phyloP scores from a whole-genome alignment of 441 rosid species.

The Erysimum cheiri region DNA sequence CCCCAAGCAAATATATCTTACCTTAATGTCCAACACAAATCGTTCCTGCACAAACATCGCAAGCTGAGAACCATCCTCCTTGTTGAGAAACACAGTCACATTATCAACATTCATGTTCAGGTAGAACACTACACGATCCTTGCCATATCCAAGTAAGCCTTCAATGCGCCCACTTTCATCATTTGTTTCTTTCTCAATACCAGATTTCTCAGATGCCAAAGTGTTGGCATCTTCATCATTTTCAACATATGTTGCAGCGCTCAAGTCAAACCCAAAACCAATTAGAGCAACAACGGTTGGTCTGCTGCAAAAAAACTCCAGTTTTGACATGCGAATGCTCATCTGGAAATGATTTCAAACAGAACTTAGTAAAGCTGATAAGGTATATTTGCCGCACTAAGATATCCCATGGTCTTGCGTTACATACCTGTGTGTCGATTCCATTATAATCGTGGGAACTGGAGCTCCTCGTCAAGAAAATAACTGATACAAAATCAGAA shows the following conservation, averaged over 20 bases:
- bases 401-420: constrained; percentile 36
- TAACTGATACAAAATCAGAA: constrained; percentile 90
- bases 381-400: constrained; percentile 27
- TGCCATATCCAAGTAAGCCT: constrained; percentile 97
- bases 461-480: constrained; percentile 77
- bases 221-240: constrained; percentile 46
- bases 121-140: constrained; percentile 92
- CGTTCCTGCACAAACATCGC: constrained; percentile 97
- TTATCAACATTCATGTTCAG: constrained; percentile 91
- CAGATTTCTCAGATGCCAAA: constrained; percentile 55
- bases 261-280: constrained; percentile 87
- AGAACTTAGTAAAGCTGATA: constrained; percentile 45
- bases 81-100: constrained; percentile 90
- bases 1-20: constrained; percentile 42
- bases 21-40: constrained; percentile 93
- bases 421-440: constrained; percentile 86
- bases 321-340: constrained; percentile 95
- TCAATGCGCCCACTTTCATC: constrained; percentile 79
- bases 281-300: constrained; percentile 96
- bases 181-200: constrained; percentile 62
- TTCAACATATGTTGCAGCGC: constrained; percentile 51
- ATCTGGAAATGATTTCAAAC: constrained; percentile 67
- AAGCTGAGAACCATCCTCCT: constrained; percentile 98
- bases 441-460: constrained; percentile 89
- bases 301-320: constrained; percentile 96